A percentile compares a stretch with the other conserved stretches of the same genome.
Conservation (phyloP, 768 basidiomycete species). For the Kwoniella botswanensis region DNA sequence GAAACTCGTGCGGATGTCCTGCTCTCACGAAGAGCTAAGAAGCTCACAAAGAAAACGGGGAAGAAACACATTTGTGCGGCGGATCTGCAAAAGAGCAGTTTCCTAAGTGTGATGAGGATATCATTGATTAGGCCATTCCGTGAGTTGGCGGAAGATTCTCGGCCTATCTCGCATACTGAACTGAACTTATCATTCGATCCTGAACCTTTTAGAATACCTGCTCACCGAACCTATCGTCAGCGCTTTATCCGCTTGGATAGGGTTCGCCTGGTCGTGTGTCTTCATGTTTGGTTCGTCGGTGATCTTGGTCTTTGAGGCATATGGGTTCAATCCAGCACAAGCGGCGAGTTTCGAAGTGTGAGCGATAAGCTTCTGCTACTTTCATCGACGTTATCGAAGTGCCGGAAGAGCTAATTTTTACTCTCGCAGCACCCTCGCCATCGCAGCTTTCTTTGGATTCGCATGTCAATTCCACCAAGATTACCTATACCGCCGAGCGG, state of each 20-base stretch:
- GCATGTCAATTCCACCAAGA: conserved; percentile 49
- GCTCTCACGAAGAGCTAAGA: conserved; percentile 42
- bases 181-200: too few relatives aligned
- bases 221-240: conserved; percentile 55
- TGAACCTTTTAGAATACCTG: conserved; percentile 35
- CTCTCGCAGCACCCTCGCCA: conserved; percentile 31
- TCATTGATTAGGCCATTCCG: conserved; percentile 51
- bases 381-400: too few relatives aligned
- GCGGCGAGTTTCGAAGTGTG: conserved; percentile 44
- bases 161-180: too few relatives aligned
- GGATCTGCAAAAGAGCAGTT: conserved; percentile 44
- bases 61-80: conserved; percentile 47
- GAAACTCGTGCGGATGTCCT: conserved; percentile 54
- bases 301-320: conserved; percentile 41
- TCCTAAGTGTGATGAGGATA: conserved; percentile 39
- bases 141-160: conserved; percentile 24
- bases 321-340: conserved; percentile 48
- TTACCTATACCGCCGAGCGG: conserved; percentile 37
- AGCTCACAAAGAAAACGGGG: conserved; percentile 49
- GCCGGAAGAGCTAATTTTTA: too few relatives aligned
- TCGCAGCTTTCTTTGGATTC: conserved; percentile 49
- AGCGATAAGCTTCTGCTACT: conserved; percentile 5
- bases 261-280: conserved; percentile 53
- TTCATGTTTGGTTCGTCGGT: conserved; percentile 48
- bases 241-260: conserved; percentile 53